phyloP scores from a whole-genome alignment of 1,284 basidiomycete genomes.

The Phellinidium pouzarii region DNA sequence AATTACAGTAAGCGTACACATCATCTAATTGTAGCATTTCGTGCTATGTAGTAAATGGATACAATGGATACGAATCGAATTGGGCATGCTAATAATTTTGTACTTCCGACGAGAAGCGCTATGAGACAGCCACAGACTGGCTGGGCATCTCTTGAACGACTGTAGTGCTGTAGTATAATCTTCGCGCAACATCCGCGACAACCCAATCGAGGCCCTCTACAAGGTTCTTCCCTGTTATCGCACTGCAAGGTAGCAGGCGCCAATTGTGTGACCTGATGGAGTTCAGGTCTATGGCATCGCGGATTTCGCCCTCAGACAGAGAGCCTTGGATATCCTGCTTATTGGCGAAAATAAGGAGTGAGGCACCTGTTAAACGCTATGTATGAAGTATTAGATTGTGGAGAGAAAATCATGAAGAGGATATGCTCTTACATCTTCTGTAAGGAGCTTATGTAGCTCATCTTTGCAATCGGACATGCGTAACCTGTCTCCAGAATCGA shows the following conservation, averaged over 20 bases:
- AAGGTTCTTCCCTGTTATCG: conserved; percentile 82
- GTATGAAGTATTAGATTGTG: conserved; percentile 13
- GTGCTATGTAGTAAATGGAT: too few species aligned
- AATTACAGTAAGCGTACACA: neutral
- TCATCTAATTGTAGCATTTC: neutral
- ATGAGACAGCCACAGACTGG: neutral
- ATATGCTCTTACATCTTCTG: conserved; percentile 77
- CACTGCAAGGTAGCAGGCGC: conserved; percentile 90
- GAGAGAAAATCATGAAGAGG: conserved; percentile 18
- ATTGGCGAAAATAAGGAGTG: conserved; percentile 96
- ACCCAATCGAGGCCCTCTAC: conserved; percentile 89
- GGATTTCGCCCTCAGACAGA: conserved; percentile 77
- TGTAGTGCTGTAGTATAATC: conserved; percentile 58
- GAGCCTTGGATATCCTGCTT: conserved; percentile 95
- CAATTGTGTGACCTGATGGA: conserved; percentile 84
- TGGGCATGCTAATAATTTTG: neutral
- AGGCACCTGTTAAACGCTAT: conserved; percentile 89
- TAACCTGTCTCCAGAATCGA: conserved; percentile 88
- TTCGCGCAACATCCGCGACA: conserved; percentile 81
- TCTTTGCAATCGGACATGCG: conserved; percentile 85
- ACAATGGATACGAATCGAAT: neutral
- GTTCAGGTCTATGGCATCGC: conserved; percentile 66
- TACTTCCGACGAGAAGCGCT: neutral
- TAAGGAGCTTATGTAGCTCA: conserved; percentile 81
- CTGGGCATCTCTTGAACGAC: conserved; percentile 4